Base-by-base conservation (phyloP, 1,284 basidiomycete genomes). In the Sphaerobolus stellatus region DNA sequence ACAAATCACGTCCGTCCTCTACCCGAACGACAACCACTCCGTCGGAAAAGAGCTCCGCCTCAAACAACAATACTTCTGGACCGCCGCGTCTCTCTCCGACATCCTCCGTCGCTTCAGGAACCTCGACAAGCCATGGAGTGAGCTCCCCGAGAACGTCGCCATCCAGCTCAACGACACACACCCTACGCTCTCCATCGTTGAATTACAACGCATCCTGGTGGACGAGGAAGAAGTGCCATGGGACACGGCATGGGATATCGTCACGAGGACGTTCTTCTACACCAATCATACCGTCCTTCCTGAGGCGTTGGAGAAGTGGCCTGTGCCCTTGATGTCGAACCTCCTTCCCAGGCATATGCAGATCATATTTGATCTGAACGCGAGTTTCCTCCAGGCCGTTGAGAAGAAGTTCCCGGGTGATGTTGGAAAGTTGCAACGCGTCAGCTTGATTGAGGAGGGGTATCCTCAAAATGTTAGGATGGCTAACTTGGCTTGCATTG, bases 31-130 rank as follows among this genome's bases (percentile, higher is more conserved):
- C 62, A 86, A 90, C 64, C 91, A 63, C 48, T 55, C 56, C 16
- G 47, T 54, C 16, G 52, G 52, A 20, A 54, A 54, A 33, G 52
- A 54, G 25, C 34, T 54, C 24, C 48, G 52, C 57, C 79, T 97
- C 61, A 95, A 96, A 76, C 94, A 97, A 66, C 94, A 97, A 71
- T 94, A 94, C 73, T 92, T 93, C 74, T 92, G 90, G 90, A 91
- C 88, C 30, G 87, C 90, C 20, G 92, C 91, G 22, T 88, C 84
- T 68, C 77, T 95, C 34, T 81, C 85, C 55, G 94, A 97, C 68
- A 96, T 97, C 64, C 69, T 95, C 52, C 81, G 90, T 52, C 82
- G 89, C 40, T 89, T 89, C 78, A 90, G 86, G 74, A 87, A 92
- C 68, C 70, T 83, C n/a, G 83, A 79, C 48, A 89, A 89, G 69